Evolutionary conservation across 768 basidiomycete species (phyloP).

Genomic region (Leccinum boreale): DNA sequence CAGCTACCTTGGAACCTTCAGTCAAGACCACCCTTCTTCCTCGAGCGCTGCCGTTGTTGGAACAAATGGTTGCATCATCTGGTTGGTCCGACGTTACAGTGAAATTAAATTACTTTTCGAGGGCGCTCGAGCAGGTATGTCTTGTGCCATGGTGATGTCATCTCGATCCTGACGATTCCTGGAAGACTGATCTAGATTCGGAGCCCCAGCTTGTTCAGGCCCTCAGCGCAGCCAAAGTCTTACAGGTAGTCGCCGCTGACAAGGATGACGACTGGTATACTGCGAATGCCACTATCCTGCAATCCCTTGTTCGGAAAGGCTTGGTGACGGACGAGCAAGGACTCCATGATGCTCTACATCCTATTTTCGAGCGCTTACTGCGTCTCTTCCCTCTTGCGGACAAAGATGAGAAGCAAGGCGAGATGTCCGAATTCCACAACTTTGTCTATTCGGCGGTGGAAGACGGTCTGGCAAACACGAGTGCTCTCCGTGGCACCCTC

Average conservation of each 20-base stretch:
- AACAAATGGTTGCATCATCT: slow-evolving; percentile 72
- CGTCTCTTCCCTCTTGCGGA: slow-evolving; percentile 75
- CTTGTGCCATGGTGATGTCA: background rate
- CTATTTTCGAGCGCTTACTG: slow-evolving; percentile 79
- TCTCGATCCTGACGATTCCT: slow-evolving; percentile 2
- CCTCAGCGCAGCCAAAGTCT: slow-evolving; percentile 79
- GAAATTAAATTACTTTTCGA: slow-evolving; percentile 85
- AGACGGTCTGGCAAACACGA: slow-evolving; percentile 75
- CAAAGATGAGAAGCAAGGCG: slow-evolving; percentile 68
- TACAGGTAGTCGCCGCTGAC: slow-evolving; percentile 80
- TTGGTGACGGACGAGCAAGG: slow-evolving; percentile 73
- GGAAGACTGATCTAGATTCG: slow-evolving; percentile 66
- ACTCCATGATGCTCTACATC: slow-evolving; percentile 78
- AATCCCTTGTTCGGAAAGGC: slow-evolving; percentile 85
- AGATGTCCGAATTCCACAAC: slow-evolving; percentile 71
- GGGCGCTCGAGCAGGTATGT: slow-evolving; percentile 73
- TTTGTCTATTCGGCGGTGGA: slow-evolving; percentile 73
- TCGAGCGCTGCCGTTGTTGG: slow-evolving; percentile 63
- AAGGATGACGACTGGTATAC: slow-evolving; percentile 83
- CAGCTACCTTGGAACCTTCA: slow-evolving; percentile 52
- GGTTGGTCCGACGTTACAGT: slow-evolving; percentile 93
- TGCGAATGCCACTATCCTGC: slow-evolving; percentile 66
- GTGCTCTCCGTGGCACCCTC: slow-evolving; percentile 72
- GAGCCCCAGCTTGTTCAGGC: slow-evolving; percentile 68
- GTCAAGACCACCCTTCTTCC: slow-evolving; percentile 47